Base-by-base conservation (phyloP, 345 rosid genomes). In the Acer negundo region DNA sequence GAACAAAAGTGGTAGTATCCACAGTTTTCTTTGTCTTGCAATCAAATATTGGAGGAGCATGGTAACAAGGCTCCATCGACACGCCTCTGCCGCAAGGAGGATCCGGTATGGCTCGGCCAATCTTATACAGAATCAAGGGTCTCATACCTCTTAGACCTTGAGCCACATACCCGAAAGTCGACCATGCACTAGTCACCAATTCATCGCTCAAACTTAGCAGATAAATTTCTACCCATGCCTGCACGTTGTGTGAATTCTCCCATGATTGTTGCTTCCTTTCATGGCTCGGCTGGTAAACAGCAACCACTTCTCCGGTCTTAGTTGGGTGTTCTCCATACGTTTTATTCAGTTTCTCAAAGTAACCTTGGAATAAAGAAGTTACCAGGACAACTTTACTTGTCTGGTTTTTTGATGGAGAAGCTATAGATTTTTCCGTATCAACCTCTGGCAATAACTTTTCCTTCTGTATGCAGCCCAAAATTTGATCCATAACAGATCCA, bases 141-240 rank as follows among this genome's bases (percentile, higher is more conserved):
- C 9, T 74, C 23, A 16, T 26, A 26, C 77, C 77, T 24, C 61
- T 44, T 5, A 74, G 35, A 46, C 77, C 77, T 62, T 74, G 77
- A 1, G 46, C 68, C 6, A 74, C 69, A 74, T 74, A 74, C 7
- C 76, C 76, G 1, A 73, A 73, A 0, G 76, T 62, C 5, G 76
- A 73, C 68, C 67, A 73, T 4, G 59, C 68, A 1, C 69, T 62
- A 2, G 76, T 73, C 9, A 73, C 67, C 42, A 73, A 46, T 2
- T 62, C 76, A 73, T 73, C 76, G 10, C 22, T 42, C 3, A 73
- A 42, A 26, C 76, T 73, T 3, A 73, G 38, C 10, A 62, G 76
- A 62, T 73, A 42, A 7, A 73, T 73, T 46, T 73, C 76, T 24
- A 56, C 59, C 69, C 76, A 73, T 24, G 76, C 76, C 44, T 74